Evolutionary conservation across 140 eudicot species (phyloP), one percentile per base, ranked within the genome.

Genomic region (Flaveria floridana): DNA sequence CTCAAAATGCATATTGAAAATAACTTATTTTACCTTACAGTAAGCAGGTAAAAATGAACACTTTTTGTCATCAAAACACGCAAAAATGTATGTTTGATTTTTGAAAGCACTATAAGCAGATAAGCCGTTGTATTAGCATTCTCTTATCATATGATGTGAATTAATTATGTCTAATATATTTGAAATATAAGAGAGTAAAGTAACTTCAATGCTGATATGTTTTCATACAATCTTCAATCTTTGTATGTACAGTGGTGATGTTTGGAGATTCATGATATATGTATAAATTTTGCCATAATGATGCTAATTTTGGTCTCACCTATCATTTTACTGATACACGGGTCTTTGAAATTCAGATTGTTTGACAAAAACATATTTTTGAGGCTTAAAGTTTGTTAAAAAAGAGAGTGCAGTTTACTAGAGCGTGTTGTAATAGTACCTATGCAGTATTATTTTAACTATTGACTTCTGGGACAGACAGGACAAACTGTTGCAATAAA

Each of bases 401-500:
- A 51, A 19, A 20, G 73, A 19, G 58, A 13, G 4, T 68, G 52
- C 73, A 6, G 57, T 13, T 12, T 51, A 39, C 14, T 34, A 46
- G 64, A 13, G 15, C 26, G 39, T 47, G n/a, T 4, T 64, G 13
- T 64, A 64, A 30, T 16, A 48, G 16, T 65, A 48, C 66, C 6
- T 13, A 41, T 66, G 56, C 48, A 8, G 44, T 66, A 52, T 28
- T 65, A 34, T 67, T 18, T 52, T 41, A 70, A 81, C 71, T 81
- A 52, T 66, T 57, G 41, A 44, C 7, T 65, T 72, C 39, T 72
- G 75, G 41, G 13, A 78, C 88, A 94, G 99, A 94, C 95, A 1
- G 95, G 91, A 78, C 96, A 90, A 82, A 84, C 87, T 1, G 99
- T 94, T 61, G 99, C 99, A n/a, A 94, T 94, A 52, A 94, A 94